phyloP scores from a whole-genome alignment of 139 green algal species.

The Trebouxia sp. region DNA sequence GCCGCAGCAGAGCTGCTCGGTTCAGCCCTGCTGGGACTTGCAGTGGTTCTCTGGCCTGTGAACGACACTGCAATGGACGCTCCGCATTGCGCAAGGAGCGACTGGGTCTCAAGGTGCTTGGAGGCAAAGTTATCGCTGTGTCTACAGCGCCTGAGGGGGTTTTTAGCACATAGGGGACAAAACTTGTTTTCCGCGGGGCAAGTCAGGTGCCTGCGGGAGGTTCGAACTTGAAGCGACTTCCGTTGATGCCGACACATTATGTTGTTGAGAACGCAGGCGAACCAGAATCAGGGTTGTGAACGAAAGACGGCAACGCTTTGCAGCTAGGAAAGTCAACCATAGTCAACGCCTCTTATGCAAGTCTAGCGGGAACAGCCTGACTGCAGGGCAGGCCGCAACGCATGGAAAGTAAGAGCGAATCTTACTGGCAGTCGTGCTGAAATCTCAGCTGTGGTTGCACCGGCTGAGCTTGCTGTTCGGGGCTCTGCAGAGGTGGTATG shows the following conservation, averaged over 20 bases:
- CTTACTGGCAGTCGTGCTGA: conserved; percentile 1
- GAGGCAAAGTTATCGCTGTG: background rate
- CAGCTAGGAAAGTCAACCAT: too few relatives aligned
- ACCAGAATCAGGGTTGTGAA: too few relatives aligned
- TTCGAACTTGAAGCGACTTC: too few relatives aligned
- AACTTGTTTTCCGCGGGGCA: conserved; percentile 12
- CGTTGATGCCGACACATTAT: too few relatives aligned
- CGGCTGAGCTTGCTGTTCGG: background rate
- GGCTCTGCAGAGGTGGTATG: background rate
- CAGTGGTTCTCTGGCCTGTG: background rate
- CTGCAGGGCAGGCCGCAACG: too few relatives aligned
- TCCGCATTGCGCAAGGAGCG: background rate
- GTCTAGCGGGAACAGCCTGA: too few relatives aligned
- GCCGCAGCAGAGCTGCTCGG: background rate
- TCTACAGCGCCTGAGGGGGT: background rate
- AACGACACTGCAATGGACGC: background rate
- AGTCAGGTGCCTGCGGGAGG: background rate
- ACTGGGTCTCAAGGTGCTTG: conserved; percentile 6
- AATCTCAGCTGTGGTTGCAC: background rate
- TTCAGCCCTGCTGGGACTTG: background rate
- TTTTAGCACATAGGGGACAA: background rate
- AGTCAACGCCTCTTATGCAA: too few relatives aligned
- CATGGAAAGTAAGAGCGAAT: background rate
- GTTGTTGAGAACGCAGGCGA: too few relatives aligned
- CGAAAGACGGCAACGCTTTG: too few relatives aligned